phyloP scores from a whole-genome alignment of 1,284 basidiomycete genomes.

The Cryptococcus wingfieldii region DNA sequence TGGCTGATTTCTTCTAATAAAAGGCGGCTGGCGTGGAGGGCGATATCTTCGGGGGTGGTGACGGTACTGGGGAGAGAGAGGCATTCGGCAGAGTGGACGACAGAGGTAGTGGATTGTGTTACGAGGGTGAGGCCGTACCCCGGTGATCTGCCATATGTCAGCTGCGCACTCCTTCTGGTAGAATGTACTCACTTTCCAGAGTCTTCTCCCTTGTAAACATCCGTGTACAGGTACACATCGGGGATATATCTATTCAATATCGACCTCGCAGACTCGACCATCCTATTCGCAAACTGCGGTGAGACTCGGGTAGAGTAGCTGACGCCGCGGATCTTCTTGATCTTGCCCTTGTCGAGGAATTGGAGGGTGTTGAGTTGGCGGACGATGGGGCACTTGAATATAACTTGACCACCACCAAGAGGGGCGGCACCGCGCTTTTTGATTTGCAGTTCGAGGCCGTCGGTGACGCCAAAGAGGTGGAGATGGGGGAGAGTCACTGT shows the following conservation, averaged over 20 bases:
- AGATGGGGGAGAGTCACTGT: constrained; percentile 91
- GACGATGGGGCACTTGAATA: constrained; percentile 88
- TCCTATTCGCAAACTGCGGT: constrained; percentile 94
- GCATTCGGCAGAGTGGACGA: constrained; percentile 81
- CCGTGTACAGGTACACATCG: constrained; percentile 96
- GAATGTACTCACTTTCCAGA: constrained; percentile 73
- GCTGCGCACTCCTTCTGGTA: too few relatives aligned
- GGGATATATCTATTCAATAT: constrained; percentile 95
- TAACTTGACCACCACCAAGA: constrained; percentile 84
- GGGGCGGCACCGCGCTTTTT: constrained; percentile 90
- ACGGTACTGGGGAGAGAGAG: constrained; percentile 59
- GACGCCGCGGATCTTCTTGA: constrained; percentile 92
- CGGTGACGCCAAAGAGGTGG: constrained; percentile 80
- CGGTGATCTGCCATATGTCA: constrained; percentile 66
- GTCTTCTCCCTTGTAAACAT: constrained; percentile 96
- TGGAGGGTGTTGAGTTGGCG: constrained; percentile 86
- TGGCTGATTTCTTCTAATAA: constrained; percentile 72
- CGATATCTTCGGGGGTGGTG: constrained; percentile 84
- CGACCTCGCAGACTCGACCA: constrained; percentile 89
- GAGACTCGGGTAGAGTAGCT: constrained; percentile 92
- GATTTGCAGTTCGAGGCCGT: constrained; percentile 85
- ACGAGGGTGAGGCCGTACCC: constrained; percentile 90
- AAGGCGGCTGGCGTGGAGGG: constrained; percentile 68
- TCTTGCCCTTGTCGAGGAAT: constrained; percentile 83
- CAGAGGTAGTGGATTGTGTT: constrained; percentile 87